These are phyloP conservation scores for Strobilomyces dryophilus DNA, from an alignment of 768 basidiomycete genomes.

Conservation along the genomic window DNA sequence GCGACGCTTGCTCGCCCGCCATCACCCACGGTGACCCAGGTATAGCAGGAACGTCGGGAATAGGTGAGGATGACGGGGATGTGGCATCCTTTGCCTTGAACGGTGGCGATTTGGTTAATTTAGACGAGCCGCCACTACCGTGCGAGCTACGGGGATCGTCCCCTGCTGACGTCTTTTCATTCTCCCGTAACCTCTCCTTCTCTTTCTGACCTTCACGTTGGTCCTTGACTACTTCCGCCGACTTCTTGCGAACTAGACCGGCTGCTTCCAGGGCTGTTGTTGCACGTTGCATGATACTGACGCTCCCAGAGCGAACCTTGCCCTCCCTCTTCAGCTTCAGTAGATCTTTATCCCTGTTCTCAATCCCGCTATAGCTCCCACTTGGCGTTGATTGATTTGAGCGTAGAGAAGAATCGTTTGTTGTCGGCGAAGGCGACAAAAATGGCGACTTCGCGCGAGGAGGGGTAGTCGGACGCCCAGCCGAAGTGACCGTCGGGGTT, in stretches of 20 bases:
- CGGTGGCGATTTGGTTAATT: slow-evolving; percentile 68
- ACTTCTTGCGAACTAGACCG: slow-evolving; percentile 80
- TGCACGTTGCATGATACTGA: slow-evolving; percentile 94
- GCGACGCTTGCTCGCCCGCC: slow-evolving; percentile 41
- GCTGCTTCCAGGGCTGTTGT: slow-evolving; percentile 88
- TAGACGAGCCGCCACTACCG: slow-evolving; percentile 54
- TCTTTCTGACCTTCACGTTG: slow-evolving; percentile 47
- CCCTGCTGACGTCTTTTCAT: slow-evolving; percentile 39
- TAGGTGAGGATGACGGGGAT: slow-evolving; percentile 47
- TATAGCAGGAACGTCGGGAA: slow-evolving; percentile 35
- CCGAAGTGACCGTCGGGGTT: slow-evolving; percentile 55
- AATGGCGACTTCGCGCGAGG: slow-evolving; percentile 49
- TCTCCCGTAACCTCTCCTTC: slow-evolving; percentile 40
- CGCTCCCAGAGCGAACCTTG: slow-evolving; percentile 80
- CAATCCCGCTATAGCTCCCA: slow-evolving; percentile 50
- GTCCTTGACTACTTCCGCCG: slow-evolving; percentile 66
- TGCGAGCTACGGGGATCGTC: slow-evolving; percentile 65
- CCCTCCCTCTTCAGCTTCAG: slow-evolving; percentile 46
- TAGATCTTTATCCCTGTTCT: slow-evolving; percentile 44
- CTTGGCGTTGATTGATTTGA: slow-evolving; percentile 72
- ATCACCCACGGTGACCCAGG: slow-evolving; percentile 74
- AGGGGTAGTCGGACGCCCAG: slow-evolving; percentile 45
- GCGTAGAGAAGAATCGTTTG: slow-evolving; percentile 44
- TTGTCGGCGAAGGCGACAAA: slow-evolving; percentile 53
- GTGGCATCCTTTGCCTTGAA: slow-evolving; percentile 47